Evolutionary conservation across 345 rosid species (phyloP).

Genomic region (Eucalyptus paniculata): DNA sequence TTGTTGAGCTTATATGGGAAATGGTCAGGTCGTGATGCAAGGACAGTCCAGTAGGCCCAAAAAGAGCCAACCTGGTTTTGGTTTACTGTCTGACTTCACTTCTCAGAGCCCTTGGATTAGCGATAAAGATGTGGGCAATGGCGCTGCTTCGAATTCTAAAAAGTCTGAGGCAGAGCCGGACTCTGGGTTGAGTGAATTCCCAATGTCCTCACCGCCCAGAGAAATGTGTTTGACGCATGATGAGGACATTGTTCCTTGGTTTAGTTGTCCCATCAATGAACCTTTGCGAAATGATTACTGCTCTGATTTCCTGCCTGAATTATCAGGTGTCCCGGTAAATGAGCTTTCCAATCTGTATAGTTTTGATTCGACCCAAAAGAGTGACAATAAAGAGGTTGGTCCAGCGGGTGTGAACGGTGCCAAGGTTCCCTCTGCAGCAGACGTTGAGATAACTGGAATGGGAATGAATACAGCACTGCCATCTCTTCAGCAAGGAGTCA

Average conservation of each 20-base stretch:
- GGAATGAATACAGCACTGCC: constrained; percentile 16
- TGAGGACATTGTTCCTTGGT: constrained; percentile 65
- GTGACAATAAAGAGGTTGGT: constrained; percentile 2
- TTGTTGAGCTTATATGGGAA: constrained; percentile 69
- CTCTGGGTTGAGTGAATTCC: constrained; percentile 31
- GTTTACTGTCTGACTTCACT: background rate
- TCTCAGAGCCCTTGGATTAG: background rate
- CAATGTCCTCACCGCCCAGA: constrained; percentile 26
- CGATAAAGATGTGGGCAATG: constrained; percentile 7
- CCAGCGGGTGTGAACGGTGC: constrained; percentile 5
- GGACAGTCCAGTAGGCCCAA: constrained; percentile 44
- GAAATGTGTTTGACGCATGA: constrained; percentile 46
- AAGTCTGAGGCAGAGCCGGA: constrained; percentile 8
- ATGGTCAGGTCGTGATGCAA: constrained; percentile 58
- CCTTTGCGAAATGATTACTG: constrained; percentile 31
- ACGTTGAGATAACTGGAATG: background rate
- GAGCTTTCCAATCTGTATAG: constrained; percentile 23
- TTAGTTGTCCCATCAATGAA: constrained; percentile 38
- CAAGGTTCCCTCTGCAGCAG: background rate
- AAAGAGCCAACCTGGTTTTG: constrained; percentile 12
- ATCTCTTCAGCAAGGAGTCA: constrained; percentile 22
- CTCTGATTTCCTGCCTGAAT: constrained; percentile 44
- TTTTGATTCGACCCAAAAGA: constrained; percentile 19
- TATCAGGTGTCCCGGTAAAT: constrained; percentile 43
- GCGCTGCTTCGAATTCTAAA: constrained; percentile 6